Base-by-base conservation (phyloP, 768 basidiomycete genomes). In the Tubosaeta brunneosetosa region DNA sequence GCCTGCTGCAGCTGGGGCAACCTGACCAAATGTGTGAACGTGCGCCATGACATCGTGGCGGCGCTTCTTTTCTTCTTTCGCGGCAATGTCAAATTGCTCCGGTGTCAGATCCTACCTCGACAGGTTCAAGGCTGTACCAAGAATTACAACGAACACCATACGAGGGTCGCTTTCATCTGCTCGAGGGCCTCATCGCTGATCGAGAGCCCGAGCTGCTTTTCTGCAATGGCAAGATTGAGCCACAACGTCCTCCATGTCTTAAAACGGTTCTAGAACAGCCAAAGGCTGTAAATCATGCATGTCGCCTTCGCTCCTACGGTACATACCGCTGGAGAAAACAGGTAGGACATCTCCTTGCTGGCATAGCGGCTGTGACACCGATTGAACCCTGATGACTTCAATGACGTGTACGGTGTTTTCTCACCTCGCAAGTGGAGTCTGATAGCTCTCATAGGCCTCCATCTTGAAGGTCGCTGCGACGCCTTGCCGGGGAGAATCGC, bases 11-110 rank as follows among this genome's bases (percentile, higher is more conserved):
- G 91, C 89, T 9, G 94, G 94, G 1, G 94, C 94, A 48, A 94
- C 88, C 42, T 78, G 80, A 6, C 94, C 94, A 67, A 97, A 99
- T 4, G 94, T 97, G 73, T 98, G 93, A 41, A 99, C 97, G 65
- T 99, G 97, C 0, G 97, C 97, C 97, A 99, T 99, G 41, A 99
- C 97, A 71, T 99, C 97, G 73, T 99, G 97, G 12, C 97, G 80
- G 25, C 97, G 76, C 73, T 93, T 97, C 77, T 97, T 98, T 74
- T 99, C 97, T 70, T 99, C 97, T 50, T 80, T 74, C 0, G 93
- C 94, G 2, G 97, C 97, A 49, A 90, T 77, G 57, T 85, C 86
- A 64, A 98, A 95, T 73, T 99, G 97, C 44, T 86, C 82, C 11
- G 82, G 86, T 51, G 93, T 92, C 29, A 98, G 72, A 43, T 86